Evolutionary conservation across 1,284 basidiomycete species (phyloP), one percentile per base, ranked within the genome.

Genomic region (Amylostereum areolatum): DNA sequence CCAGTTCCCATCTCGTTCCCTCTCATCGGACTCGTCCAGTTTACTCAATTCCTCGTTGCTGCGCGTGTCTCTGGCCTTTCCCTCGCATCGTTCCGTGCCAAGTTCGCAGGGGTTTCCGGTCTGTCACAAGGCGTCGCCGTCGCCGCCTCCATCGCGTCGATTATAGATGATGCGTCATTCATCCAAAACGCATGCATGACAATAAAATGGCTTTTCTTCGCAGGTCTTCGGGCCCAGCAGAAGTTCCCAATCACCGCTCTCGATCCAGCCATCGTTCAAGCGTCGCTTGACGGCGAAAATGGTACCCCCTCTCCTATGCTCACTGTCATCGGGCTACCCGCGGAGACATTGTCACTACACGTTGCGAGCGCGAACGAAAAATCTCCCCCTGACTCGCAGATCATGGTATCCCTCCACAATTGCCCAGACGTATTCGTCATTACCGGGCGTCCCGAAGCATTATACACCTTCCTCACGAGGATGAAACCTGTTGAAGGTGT

Each of bases 71-170:
- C 83, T 28, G 81, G 83, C 49, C 70, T 94, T 42, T 81, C 80
- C 2, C 94, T 94, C 0, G 89, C 84, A 18, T 81, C 94, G 60
- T 78, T 97, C 64, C 82, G 89, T 46, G 70, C 75, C 43, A 80
- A 81, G 49, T 78, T 97, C 56, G 76, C 82, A 31, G 96, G 95
- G 46, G 83, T 92, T 4, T 98, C 96, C 9, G 96, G 96, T 43
- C 96, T 99, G 72, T 97, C 93, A 5, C 96, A 98, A 69, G 97
- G 96, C 57, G 83, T 99, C 58, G 85, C 97, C 50, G 93, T 94
- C 24, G 96, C 96, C 25, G 81, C 97, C 47, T 87, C 83, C 30
- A 81, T 97, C 57, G 79, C 94, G 6, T 81, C 92, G 2, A 96
- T 93, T 12, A 74, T 77, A 33, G 81, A 83, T 37, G 83, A 85